phyloP scores from a whole-genome alignment of 805 yeast species.

The Candida ipomoeae region DNA sequence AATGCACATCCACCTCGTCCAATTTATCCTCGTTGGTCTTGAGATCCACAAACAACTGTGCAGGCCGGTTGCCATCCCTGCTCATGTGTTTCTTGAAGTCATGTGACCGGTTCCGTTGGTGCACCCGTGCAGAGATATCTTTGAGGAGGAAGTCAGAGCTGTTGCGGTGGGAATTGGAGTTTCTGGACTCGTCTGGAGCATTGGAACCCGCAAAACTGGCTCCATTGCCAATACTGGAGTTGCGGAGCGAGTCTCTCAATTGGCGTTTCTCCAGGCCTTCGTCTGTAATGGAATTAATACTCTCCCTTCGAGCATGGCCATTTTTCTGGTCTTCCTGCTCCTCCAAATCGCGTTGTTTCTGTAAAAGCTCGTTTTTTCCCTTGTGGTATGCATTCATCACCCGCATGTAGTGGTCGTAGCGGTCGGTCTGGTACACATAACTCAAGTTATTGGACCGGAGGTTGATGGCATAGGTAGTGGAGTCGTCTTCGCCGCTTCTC shows the following conservation, averaged over 20 bases:
- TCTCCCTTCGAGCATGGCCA: slow-evolving; percentile 11
- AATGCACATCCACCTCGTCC: slow-evolving; percentile 64
- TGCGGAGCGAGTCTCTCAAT: slow-evolving; percentile 43
- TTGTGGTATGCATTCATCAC: slow-evolving; percentile 53
- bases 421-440: slow-evolving; percentile 59
- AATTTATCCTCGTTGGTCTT: slow-evolving; percentile 55
- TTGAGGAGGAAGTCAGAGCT: slow-evolving; percentile 46
- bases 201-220: slow-evolving; percentile 19
- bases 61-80: slow-evolving; percentile 9
- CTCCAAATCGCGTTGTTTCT: slow-evolving; percentile 27
- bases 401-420: slow-evolving; percentile 52
- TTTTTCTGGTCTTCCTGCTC: slow-evolving; percentile 10
- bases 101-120: slow-evolving; percentile 51
- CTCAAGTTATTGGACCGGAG: slow-evolving; percentile 45
- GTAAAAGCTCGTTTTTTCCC: slow-evolving; percentile 52
- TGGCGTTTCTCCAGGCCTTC: slow-evolving; percentile 34
- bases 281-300: slow-evolving; percentile 17
- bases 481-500: slow-evolving; percentile 18
- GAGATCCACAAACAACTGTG: slow-evolving; percentile 41
- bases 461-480: slow-evolving; percentile 38
- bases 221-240: slow-evolving; percentile 31
- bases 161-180: slow-evolving; percentile 21
- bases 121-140: slow-evolving; percentile 58
- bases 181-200: slow-evolving; percentile 4
- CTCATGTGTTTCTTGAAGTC: slow-evolving; percentile 30